Conservation (phyloP, 176 grass and related monocot genomes). For the Tillandsia leiboldiana region DNA sequence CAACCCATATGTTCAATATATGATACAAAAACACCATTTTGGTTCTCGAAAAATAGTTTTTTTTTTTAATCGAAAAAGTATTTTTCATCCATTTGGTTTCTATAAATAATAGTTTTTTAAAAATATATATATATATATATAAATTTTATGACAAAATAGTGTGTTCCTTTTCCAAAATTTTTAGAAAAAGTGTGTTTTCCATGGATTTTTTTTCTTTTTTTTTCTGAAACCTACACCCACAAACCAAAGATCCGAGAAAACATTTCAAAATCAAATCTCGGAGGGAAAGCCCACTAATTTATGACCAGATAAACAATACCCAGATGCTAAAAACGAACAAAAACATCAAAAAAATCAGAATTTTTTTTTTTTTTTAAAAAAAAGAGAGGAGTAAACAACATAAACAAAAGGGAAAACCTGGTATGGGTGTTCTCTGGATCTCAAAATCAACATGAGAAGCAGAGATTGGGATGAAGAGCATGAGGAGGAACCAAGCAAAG, state of each 20-base stretch:
- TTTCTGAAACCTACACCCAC: not conserved
- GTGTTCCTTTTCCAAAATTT: not conserved
- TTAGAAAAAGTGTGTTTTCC: not conserved
- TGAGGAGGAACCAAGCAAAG: constrained; percentile 27
- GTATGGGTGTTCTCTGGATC: constrained; percentile 6
- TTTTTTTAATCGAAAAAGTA: too few relatives aligned
- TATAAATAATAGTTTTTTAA: too few relatives aligned
- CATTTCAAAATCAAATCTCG: not conserved
- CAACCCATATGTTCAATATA: too few relatives aligned
- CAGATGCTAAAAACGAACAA: constrained; percentile 1
- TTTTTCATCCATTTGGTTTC: too few relatives aligned
- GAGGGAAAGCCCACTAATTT: not conserved
- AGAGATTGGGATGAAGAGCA: constrained; percentile 36
- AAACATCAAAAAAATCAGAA: not conserved
- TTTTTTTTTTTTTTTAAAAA: not conserved
- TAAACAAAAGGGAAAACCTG: constrained; percentile 24
- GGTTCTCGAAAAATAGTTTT: too few relatives aligned
- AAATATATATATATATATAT: too few relatives aligned
- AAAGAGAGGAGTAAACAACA: constrained; percentile 6
- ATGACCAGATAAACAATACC: not conserved
- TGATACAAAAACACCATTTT: too few relatives aligned
- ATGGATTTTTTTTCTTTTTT: too few relatives aligned
- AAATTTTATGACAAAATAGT: too few relatives aligned
- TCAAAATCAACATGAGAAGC: constrained; percentile 12
- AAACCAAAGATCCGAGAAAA: not conserved